A percentile compares a stretch with the other conserved stretches of the same genome.
Conservation (phyloP, 306 rosid genomes). For the Rosa lucieae region DNA sequence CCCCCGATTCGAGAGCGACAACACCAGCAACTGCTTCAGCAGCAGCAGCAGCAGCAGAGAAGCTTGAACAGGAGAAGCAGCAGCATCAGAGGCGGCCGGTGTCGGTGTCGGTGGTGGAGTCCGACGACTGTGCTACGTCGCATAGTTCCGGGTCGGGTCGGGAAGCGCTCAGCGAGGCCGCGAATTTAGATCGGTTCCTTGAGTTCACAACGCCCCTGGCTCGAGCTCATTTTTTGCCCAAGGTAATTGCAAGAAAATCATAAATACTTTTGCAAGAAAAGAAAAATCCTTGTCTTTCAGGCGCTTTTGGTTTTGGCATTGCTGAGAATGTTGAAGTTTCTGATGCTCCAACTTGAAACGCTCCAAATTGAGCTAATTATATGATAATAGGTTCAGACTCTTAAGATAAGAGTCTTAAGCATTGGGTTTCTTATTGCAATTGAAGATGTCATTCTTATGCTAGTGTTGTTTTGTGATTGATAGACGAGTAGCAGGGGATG, state of each 20-base stretch:
- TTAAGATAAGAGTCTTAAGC: too few relatives aligned
- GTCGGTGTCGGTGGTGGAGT: constrained; percentile 34
- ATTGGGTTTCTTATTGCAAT: neutral
- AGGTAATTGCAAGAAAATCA: constrained; percentile 38
- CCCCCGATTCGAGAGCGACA: constrained; percentile 72
- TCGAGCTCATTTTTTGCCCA: constrained; percentile 54
- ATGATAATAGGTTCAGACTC: neutral
- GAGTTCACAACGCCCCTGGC: constrained; percentile 65
- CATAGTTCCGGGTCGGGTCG: constrained; percentile 66
- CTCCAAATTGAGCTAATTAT: neutral
- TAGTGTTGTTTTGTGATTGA: constrained; percentile 21
- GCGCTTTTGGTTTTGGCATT: neutral
- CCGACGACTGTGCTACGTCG: constrained; percentile 50
- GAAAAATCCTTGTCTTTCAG: neutral
- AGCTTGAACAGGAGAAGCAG: constrained; percentile 27
- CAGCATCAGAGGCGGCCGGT: constrained; percentile 31
- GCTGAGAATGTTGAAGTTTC: neutral
- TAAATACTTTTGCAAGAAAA: neutral
- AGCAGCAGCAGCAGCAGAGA: neutral
- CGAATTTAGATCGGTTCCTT: constrained; percentile 88
- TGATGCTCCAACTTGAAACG: neutral
- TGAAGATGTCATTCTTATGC: neutral
- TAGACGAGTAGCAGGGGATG: constrained; percentile 61
- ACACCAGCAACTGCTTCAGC: constrained; percentile 39
- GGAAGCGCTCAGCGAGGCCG: constrained; percentile 42